Conservation (phyloP, 305 asterid species). For the Fraxinus dipetala region DNA sequence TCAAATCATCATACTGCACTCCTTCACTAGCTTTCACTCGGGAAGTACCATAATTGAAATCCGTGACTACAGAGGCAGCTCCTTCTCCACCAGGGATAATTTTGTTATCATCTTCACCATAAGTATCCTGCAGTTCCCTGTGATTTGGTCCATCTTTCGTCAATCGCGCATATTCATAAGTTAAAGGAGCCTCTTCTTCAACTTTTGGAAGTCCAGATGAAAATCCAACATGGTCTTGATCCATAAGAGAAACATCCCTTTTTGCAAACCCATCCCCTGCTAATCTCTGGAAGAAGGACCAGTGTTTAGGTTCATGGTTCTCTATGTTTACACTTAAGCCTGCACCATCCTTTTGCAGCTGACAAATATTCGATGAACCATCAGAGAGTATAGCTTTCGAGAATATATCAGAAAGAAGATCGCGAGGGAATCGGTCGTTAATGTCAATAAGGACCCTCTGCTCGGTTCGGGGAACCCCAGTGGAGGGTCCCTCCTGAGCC, state of each 20-base stretch:
- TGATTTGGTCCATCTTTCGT: constrained; percentile 36
- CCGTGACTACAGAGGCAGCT: constrained; percentile 30
- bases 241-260: constrained; percentile 70
- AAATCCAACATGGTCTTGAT: constrained; percentile 63
- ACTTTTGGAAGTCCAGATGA: constrained; percentile 47
- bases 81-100: constrained; percentile 35
- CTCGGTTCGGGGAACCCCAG: constrained; percentile 42
- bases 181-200: constrained; percentile 39
- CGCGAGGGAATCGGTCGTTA: constrained; percentile 71
- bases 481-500: constrained; percentile 38
- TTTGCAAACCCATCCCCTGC: constrained; percentile 65
- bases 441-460: constrained; percentile 74
- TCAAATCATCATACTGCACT: constrained; percentile 42
- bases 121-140: constrained; percentile 34
- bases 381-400: constrained; percentile 59
- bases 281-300: constrained; percentile 81
- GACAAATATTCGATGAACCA: constrained; percentile 41
- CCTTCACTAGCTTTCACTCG: constrained; percentile 39
- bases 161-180: constrained; percentile 45
- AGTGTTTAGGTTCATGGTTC: constrained; percentile 72
- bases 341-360: constrained; percentile 54
- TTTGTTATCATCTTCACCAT: constrained; percentile 35
- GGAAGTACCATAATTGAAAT: constrained; percentile 36
- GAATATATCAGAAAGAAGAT: constrained; percentile 76
- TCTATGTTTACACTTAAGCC: constrained; percentile 68